Conservation (phyloP, 2,329 filamentous ascomycete genomes). For the Epichloe uncinata region DNA sequence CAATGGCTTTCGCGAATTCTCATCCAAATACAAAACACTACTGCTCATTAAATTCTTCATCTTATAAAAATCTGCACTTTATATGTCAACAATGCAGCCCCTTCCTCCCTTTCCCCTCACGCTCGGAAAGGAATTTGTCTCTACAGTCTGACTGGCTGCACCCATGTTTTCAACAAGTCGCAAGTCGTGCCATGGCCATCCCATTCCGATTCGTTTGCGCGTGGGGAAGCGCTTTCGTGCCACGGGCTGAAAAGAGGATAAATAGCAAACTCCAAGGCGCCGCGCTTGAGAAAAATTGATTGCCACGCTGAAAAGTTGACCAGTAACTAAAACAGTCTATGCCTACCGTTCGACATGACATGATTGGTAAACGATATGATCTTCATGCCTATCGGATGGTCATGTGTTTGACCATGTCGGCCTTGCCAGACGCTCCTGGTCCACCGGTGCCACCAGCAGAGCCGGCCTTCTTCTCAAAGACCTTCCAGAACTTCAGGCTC, state of each 20-base stretch:
- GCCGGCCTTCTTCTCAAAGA: conserved; percentile 96
- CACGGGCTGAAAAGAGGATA: conserved; percentile 29
- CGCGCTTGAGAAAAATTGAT: conserved; percentile 30
- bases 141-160: background rate
- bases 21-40: background rate
- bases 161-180: conserved; percentile 7
- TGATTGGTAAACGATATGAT: conserved; percentile 9
- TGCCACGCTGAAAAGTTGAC: conserved; percentile 18
- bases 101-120: background rate
- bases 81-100: background rate
- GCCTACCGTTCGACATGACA: conserved; percentile 30
- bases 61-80: background rate
- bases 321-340: conserved; percentile 30
- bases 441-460: conserved; percentile 49
- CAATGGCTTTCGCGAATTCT: background rate
- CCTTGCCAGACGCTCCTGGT: conserved; percentile 61
- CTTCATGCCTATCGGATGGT: conserved; percentile 57
- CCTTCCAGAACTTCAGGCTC: conserved; percentile 99
- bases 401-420: conserved; percentile 86
- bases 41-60: background rate
- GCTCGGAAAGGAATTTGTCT: background rate
- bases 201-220: conserved; percentile 21
- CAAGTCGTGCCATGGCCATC: conserved; percentile 16
- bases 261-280: conserved; percentile 31
- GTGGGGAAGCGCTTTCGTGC: conserved; percentile 37